Base-by-base conservation (phyloP, 139 green algal species). In the Tetraselmis striata region DNA sequence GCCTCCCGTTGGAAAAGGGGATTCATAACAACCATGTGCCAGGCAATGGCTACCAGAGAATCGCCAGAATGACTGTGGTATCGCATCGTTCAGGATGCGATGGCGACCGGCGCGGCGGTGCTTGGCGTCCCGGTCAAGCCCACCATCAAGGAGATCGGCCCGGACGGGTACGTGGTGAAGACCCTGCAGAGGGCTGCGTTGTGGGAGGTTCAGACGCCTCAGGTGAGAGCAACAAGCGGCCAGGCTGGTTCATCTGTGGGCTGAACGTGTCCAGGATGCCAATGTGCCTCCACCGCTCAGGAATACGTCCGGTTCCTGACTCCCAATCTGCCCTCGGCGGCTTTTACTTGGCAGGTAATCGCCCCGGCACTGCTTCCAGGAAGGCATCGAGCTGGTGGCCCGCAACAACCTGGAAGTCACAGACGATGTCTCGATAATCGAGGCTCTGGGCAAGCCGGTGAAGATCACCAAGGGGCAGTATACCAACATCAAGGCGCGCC, bases 401-500 rank as follows among this genome's bases (percentile, higher is more conserved):
- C 45, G 82, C 1, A 74, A 98, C 76, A 77, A 83, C 23, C 82
- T 98, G 67, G 96, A 97, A 82, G 95, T 99, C 18, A 99, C 96
- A 2, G 97, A 99, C 83, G 96, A 99, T 74, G 96, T 99, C 45
- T 98, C 94, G 25, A 98, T 99, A 84, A 93, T 99, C 2, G 97
- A 99, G 86, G 92, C 95, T 2, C 85, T 99, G 79, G 95, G 95
- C n/a, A 79, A 91, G 84, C 95, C 94, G 0, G 97, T 99, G 18
- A 88, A 88, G 31, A 95, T 99, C 77, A 99, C 96, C 1, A 28
- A 87, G 1, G 96, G 96, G 0, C 90, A 89, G 2, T 99, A 99
- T 88, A 97, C 93, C 32, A 99, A 99, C 92, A 96, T 99, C 86
- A 99, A 99, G 90, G n/a, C n/a, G n/a, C n/a, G n/a, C n/a, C n/a